Conservation (phyloP, 768 basidiomycete genomes). For the Lentinula raphanica region DNA sequence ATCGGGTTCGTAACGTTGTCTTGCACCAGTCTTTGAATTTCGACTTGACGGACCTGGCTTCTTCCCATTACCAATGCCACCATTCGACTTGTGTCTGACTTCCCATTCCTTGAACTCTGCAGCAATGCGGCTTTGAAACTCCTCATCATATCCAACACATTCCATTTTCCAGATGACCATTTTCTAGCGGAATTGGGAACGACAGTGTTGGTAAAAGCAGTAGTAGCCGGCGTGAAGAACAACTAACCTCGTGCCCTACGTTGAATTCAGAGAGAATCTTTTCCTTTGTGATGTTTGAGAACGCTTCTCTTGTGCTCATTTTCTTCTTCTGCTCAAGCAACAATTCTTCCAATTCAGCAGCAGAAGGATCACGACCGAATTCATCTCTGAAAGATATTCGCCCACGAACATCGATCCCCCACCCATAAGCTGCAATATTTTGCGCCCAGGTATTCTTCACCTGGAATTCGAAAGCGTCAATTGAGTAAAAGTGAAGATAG, state of each 20-base stretch:
- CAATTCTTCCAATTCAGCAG: neutral
- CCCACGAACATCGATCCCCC: neutral
- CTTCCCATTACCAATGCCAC: neutral
- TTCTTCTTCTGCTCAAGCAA: neutral
- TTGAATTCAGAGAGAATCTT: neutral
- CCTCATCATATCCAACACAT: constrained; percentile 10
- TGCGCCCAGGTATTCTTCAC: neutral
- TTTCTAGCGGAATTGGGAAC: too few species aligned
- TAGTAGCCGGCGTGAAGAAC: neutral
- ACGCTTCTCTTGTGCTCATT: neutral
- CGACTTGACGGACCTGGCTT: neutral
- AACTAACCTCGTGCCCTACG: neutral
- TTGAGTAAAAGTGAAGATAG: neutral
- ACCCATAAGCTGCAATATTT: neutral
- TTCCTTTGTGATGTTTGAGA: neutral
- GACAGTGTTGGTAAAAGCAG: neutral
- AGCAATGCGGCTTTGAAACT: constrained; percentile 4
- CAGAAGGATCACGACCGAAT: neutral
- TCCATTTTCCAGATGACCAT: constrained; percentile 7
- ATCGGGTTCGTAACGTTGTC: neutral
- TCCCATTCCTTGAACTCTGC: neutral
- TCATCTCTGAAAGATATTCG: neutral
- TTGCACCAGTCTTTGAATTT: neutral
- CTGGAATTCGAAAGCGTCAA: neutral
- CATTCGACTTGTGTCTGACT: neutral